Evolutionary conservation across 106 monocot genomes (phyloP).

Genomic region (Dendrobium officinale): DNA sequence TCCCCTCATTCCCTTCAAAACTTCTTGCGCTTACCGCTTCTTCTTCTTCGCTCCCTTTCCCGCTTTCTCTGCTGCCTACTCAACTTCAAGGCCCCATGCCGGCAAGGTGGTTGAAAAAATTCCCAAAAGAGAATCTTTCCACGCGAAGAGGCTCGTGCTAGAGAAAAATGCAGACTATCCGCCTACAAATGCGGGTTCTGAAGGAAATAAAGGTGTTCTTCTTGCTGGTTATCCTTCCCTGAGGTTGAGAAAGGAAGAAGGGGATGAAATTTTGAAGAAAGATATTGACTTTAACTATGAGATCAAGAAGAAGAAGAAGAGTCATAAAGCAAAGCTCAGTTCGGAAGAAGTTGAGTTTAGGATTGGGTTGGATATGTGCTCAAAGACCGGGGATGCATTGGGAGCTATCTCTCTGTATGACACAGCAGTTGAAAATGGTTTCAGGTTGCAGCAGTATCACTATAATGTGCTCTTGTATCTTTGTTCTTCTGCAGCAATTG

Average conservation of each 20-base stretch:
- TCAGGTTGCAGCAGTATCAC: constrained; percentile 52
- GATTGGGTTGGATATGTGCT: constrained; percentile 57
- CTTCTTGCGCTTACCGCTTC: constrained; percentile 1
- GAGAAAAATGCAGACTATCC: neutral
- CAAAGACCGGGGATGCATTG: constrained; percentile 44
- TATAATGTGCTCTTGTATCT: constrained; percentile 73
- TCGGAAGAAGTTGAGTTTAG: constrained; percentile 22
- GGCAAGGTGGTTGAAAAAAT: constrained; percentile 20
- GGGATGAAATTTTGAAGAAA: neutral
- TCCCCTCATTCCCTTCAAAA: neutral
- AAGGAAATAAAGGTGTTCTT: neutral
- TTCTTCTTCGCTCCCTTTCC: neutral
- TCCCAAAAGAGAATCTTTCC: constrained; percentile 14
- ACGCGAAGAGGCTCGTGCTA: neutral
- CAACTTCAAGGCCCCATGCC: neutral
- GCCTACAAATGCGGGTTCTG: too few relatives aligned
- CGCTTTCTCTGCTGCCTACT: neutral
- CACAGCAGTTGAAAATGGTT: constrained; percentile 21
- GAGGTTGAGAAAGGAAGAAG: neutral
- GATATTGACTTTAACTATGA: neutral
- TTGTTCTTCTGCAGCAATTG: constrained; percentile 61
- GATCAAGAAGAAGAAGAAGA: constrained; percentile 14
- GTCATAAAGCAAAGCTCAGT: constrained; percentile 20
- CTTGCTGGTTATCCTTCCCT: neutral
- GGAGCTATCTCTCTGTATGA: constrained; percentile 58